Percentiles rank a stretch among this genome's conserved stretches.
Conservation (phyloP, 257 asterid genomes). For the Solanum dulcamara region DNA sequence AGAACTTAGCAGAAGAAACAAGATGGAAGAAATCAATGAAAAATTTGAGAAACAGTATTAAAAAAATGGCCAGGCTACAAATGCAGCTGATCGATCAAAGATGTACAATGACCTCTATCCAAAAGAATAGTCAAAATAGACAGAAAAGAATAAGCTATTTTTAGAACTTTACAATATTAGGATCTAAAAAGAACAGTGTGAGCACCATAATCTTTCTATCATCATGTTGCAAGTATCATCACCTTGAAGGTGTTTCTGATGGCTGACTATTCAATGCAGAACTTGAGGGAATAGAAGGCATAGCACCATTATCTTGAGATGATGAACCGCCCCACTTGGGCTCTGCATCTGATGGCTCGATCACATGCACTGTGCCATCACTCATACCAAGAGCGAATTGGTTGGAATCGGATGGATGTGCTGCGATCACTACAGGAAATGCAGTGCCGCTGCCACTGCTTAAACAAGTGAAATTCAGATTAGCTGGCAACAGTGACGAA, state of each 20-base stretch:
- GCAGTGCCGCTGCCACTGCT: conserved; percentile 32
- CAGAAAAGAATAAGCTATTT: background rate
- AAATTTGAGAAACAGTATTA: background rate
- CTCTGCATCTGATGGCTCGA: conserved; percentile 78
- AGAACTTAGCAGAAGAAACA: background rate
- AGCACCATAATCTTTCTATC: background rate
- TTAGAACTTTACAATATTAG: conserved; percentile 3
- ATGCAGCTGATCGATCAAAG: background rate
- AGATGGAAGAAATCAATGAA: background rate
- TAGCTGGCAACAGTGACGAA: background rate
- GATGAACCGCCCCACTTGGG: conserved; percentile 73
- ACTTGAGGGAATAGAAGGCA: conserved; percentile 63
- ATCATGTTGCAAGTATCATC: conserved; percentile 5
- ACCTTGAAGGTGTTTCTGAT: conserved; percentile 81
- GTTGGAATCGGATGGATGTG: conserved; percentile 72
- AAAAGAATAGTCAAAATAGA: conserved; percentile 2
- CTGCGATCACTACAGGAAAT: conserved; percentile 73
- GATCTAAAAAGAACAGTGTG: background rate
- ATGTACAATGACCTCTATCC: conserved; percentile 7
- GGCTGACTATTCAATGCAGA: conserved; percentile 88
- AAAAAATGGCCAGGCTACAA: background rate
- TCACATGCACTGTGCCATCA: conserved; percentile 66
- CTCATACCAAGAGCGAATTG: conserved; percentile 96
- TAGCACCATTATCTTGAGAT: conserved; percentile 62
- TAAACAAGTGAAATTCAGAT: conserved; percentile 1